Conservation (phyloP, 2,329 filamentous ascomycete species). For the Aspergillus uvarum region DNA sequence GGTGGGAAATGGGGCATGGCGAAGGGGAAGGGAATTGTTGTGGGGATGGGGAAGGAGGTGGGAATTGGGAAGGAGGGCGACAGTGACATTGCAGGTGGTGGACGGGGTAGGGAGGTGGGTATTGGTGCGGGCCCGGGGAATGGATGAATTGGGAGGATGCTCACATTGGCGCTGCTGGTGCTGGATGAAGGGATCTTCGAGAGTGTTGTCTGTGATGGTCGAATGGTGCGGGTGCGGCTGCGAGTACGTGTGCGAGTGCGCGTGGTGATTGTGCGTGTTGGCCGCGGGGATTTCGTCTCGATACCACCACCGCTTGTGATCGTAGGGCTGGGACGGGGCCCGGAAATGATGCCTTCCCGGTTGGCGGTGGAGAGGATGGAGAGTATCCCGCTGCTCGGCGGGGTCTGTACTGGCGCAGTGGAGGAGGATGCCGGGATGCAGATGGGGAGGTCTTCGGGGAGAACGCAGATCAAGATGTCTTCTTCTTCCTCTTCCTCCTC, state of each 20-base stretch:
- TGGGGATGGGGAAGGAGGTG: too few species aligned
- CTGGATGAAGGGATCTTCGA: neutral
- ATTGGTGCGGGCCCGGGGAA: too few species aligned
- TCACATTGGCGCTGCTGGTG: neutral
- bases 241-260: neutral
- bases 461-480: neutral
- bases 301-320: too few species aligned
- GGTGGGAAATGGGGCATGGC: too few species aligned
- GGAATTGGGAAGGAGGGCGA: too few species aligned
- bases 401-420: neutral
- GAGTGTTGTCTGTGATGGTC: neutral
- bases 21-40: too few species aligned
- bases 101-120: too few species aligned
- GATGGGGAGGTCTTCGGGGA: neutral
- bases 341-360: neutral
- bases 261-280: neutral
- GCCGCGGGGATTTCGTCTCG: too few species aligned
- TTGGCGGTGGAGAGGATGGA: neutral
- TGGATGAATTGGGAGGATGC: too few species aligned
- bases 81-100: too few species aligned
- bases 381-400: neutral
- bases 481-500: neutral
- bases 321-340: too few species aligned
- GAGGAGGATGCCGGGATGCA: neutral
- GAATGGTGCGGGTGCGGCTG: neutral